These are phyloP conservation scores for Cucumis cinereus DNA, from an alignment of 306 rosid genomes.

Conservation along the genomic window DNA sequence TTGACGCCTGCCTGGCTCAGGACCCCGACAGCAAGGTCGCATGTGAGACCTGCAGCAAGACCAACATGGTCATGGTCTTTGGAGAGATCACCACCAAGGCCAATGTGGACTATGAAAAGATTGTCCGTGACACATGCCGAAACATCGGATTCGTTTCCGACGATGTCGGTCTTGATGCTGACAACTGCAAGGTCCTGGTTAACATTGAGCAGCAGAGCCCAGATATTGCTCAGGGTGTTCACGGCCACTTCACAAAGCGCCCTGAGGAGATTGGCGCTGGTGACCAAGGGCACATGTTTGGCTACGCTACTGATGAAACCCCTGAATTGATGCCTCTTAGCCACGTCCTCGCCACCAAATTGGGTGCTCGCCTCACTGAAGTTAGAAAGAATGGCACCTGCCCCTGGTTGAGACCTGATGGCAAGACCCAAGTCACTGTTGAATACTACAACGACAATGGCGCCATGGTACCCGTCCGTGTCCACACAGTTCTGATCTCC, in stretches of 20 bases:
- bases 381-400: slow-evolving; percentile 96
- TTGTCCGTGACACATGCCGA: slow-evolving; percentile 93
- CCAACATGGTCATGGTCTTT: slow-evolving; percentile 98
- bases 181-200: slow-evolving; percentile 95
- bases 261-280: slow-evolving; percentile 99
- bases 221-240: slow-evolving; percentile 99
- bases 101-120: slow-evolving; percentile 85
- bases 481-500: slow-evolving; percentile 97
- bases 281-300: slow-evolving; percentile 99
- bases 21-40: slow-evolving; percentile 99
- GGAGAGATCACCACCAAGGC: slow-evolving; percentile 99
- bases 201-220: slow-evolving; percentile 99
- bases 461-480: slow-evolving; percentile 93
- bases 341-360: slow-evolving; percentile 94
- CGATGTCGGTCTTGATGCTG: slow-evolving; percentile 98
- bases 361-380: slow-evolving; percentile 88
- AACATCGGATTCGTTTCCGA: slow-evolving; percentile 75
- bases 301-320: slow-evolving; percentile 98
- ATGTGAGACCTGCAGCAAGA: slow-evolving; percentile 97
- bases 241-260: slow-evolving; percentile 97
- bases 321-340: slow-evolving; percentile 90
- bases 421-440: slow-evolving; percentile 95
- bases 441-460: slow-evolving; percentile 86
- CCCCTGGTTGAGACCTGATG: slow-evolving; percentile 95
- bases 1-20: slow-evolving; percentile 91